Evolutionary conservation across 768 basidiomycete genomes (phyloP).

Genomic region (Phallus indusiatus): DNA sequence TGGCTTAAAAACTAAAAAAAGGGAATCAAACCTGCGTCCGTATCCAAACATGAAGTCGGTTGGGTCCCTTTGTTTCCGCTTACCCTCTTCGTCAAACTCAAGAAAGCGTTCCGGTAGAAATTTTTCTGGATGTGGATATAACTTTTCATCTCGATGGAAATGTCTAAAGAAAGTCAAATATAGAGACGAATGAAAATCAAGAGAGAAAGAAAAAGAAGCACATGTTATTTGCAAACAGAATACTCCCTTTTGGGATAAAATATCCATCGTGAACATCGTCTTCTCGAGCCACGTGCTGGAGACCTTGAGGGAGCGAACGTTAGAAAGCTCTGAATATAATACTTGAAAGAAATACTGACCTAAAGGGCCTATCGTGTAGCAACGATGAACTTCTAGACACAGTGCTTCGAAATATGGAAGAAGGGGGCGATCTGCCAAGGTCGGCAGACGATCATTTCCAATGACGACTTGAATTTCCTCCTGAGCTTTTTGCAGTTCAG

Average conservation of each 20-base stretch:
- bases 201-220: conserved; percentile 12
- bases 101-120: conserved; percentile 46
- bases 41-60: conserved; percentile 36
- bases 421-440: conserved; percentile 29
- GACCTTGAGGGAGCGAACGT: conserved; percentile 24
- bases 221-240: conserved; percentile 42
- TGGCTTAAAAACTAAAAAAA: neutral
- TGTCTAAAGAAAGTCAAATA: conserved; percentile 22
- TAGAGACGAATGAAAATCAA: neutral
- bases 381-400: conserved; percentile 39
- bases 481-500: conserved; percentile 43
- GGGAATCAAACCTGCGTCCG: conserved; percentile 22
- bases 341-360: conserved; percentile 22
- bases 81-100: conserved; percentile 10
- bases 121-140: conserved; percentile 37
- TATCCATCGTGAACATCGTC: conserved; percentile 36
- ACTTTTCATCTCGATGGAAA: conserved; percentile 41
- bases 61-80: conserved; percentile 31
- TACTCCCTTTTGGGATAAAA: conserved; percentile 38
- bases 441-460: conserved; percentile 29
- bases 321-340: neutral
- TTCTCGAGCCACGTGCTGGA: conserved; percentile 36
- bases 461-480: conserved; percentile 40
- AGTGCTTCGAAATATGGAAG: conserved; percentile 42
- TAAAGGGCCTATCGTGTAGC: conserved; percentile 32